These are phyloP conservation scores for Climacium dendroides DNA, from an alignment of 225 moss, liverwort and hornwort genomes.

Conservation along the genomic window DNA sequence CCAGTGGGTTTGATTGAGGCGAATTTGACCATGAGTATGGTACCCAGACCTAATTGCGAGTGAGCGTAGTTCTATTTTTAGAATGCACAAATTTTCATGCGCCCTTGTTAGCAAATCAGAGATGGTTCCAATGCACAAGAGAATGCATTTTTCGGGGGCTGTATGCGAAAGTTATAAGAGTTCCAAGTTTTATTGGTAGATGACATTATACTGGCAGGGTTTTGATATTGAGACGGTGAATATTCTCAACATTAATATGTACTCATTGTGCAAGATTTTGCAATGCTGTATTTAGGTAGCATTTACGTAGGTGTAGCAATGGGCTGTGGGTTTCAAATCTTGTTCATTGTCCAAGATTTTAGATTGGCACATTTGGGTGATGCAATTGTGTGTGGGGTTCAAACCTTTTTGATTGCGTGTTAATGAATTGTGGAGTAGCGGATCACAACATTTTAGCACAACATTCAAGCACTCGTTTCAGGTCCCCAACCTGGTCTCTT, in stretches of 20 bases:
- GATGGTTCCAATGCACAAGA: neutral
- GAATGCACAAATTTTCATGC: neutral
- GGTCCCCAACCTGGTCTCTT: neutral
- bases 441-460: neutral
- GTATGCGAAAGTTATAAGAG: neutral
- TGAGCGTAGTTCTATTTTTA: neutral
- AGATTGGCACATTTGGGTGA: neutral
- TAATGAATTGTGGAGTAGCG: neutral
- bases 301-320: neutral
- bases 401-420: neutral
- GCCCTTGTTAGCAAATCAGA: neutral
- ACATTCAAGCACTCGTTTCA: neutral
- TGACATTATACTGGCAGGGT: neutral
- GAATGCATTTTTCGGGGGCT: neutral
- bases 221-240: neutral
- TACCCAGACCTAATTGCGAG: neutral
- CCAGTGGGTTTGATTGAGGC: neutral
- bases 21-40: neutral
- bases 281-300: neutral
- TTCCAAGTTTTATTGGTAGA: neutral
- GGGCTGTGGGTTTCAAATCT: neutral
- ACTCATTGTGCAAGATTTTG: neutral
- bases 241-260: neutral
- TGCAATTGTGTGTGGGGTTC: neutral
- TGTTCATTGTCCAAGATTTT: neutral